Evolutionary conservation across 179 eudicot genomes (phyloP).

Genomic region (Nepenthes alata): DNA sequence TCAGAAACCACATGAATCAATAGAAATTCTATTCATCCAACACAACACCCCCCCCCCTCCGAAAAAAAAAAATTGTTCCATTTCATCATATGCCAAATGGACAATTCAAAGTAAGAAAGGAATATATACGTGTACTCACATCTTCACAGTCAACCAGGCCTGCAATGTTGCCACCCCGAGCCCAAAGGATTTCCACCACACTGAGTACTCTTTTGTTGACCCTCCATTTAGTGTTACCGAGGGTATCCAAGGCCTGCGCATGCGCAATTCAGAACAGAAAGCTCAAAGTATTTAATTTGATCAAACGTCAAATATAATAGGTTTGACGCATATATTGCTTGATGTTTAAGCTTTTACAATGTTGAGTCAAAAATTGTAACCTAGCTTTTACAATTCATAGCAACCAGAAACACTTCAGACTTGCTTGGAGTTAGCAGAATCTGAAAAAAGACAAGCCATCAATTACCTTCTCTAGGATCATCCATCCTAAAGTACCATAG

Average conservation of each 20-base stretch:
- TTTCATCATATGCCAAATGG: not conserved
- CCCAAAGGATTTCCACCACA: conserved; percentile 84
- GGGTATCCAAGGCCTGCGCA: conserved; percentile 72
- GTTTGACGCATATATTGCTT: not conserved
- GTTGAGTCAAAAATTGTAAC: not conserved
- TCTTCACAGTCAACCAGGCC: conserved; percentile 69
- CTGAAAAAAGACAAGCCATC: too few species aligned
- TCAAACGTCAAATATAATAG: not conserved
- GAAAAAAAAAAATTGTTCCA: too few species aligned
- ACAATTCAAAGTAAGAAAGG: not conserved
- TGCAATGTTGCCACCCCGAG: conserved; percentile 63
- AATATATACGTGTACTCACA: conserved; percentile 36
- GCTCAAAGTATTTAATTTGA: not conserved
- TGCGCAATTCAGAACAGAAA: not conserved
- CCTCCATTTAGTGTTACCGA: conserved; percentile 87
- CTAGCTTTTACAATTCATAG: not conserved
- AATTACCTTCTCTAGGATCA: too few species aligned
- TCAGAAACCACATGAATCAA: not conserved
- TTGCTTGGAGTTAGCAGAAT: not conserved
- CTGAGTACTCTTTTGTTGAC: conserved; percentile 51
- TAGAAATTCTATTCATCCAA: too few species aligned
- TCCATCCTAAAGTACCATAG: too few species aligned
- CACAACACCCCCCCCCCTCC: too few species aligned
- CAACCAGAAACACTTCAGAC: not conserved
- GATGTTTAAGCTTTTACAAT: not conserved